phyloP scores from a whole-genome alignment of 1,139 yeast genomes.

The Candida freyschussii region DNA sequence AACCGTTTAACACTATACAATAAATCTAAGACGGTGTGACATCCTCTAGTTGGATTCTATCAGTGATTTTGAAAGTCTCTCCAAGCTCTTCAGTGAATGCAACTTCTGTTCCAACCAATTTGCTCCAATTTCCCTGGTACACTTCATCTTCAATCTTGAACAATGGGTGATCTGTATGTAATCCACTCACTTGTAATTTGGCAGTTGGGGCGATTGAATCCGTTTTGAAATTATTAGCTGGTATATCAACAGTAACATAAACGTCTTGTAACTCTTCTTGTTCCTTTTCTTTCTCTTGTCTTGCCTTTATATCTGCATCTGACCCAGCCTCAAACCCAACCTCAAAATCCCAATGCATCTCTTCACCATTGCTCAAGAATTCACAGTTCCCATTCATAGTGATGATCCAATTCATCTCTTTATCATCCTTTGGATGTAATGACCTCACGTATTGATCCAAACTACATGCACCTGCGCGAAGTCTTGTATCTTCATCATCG shows the following conservation, averaged over 20 bases:
- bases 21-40: conserved; percentile 24
- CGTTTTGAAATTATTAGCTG: conserved; percentile 30
- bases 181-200: conserved; percentile 46
- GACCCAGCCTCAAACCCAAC: conserved; percentile 70
- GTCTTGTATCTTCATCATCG: conserved; percentile 44
- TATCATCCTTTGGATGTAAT: conserved; percentile 33
- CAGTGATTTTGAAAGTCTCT: conserved; percentile 30
- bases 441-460: conserved; percentile 46
- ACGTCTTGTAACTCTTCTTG: conserved; percentile 31
- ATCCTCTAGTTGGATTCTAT: conserved; percentile 29
- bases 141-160: conserved; percentile 50
- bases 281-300: conserved; percentile 24
- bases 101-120: conserved; percentile 79
- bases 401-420: conserved; percentile 46
- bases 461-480: conserved; percentile 54
- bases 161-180: conserved; percentile 47
- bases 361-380: conserved; percentile 71
- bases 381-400: conserved; percentile 65
- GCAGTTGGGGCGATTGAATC: conserved; percentile 30
- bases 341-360: conserved; percentile 82
- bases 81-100: conserved; percentile 31
- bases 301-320: conserved; percentile 60
- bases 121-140: conserved; percentile 75
- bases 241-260: conserved; percentile 41
- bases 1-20: no score